Evolutionary conservation across 2,329 filamentous ascomycete genomes (phyloP).

Genomic region (Neopestalotiopsis sp.): DNA sequence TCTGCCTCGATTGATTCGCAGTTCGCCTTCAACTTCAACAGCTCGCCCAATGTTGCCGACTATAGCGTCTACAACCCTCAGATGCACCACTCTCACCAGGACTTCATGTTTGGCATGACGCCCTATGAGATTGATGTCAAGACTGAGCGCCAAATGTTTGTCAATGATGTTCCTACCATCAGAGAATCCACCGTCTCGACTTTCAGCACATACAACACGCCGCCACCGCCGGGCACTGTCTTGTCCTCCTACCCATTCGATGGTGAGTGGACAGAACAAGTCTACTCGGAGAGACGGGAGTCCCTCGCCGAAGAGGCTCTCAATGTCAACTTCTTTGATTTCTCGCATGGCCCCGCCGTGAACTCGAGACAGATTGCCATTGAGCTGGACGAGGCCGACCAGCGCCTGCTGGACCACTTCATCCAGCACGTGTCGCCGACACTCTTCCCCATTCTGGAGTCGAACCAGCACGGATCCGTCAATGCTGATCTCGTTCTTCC

Average conservation of each 20-base stretch:
- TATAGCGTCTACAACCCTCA: constrained; percentile 67
- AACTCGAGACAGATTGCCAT: constrained; percentile 72
- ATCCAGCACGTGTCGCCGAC: constrained; percentile 84
- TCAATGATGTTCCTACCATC: constrained; percentile 86
- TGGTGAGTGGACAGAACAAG: constrained; percentile 75
- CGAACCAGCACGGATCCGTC: constrained; percentile 83
- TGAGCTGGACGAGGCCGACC: constrained; percentile 86
- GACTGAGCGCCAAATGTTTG: constrained; percentile 91
- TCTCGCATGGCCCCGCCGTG: constrained; percentile 70
- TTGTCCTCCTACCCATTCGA: constrained; percentile 65
- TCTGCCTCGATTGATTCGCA: constrained; percentile 83
- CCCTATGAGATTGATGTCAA: constrained; percentile 96
- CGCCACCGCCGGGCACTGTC: constrained; percentile 71
- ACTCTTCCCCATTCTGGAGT: constrained; percentile 91
- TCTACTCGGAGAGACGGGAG: constrained; percentile 71
- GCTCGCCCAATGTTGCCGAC: constrained; percentile 55
- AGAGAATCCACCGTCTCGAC: constrained; percentile 88
- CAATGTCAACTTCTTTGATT: constrained; percentile 84
- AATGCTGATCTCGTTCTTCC: constrained; percentile 84
- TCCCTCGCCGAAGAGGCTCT: constrained; percentile 69
- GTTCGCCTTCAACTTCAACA: constrained; percentile 78
- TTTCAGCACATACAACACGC: constrained; percentile 88
- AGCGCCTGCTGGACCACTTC: constrained; percentile 88
- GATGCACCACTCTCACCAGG: constrained; percentile 60
- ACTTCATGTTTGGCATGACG: constrained; percentile 63